Conservation (phyloP, 2,329 filamentous ascomycete genomes). For the Tolypocladium guangdongense region DNA sequence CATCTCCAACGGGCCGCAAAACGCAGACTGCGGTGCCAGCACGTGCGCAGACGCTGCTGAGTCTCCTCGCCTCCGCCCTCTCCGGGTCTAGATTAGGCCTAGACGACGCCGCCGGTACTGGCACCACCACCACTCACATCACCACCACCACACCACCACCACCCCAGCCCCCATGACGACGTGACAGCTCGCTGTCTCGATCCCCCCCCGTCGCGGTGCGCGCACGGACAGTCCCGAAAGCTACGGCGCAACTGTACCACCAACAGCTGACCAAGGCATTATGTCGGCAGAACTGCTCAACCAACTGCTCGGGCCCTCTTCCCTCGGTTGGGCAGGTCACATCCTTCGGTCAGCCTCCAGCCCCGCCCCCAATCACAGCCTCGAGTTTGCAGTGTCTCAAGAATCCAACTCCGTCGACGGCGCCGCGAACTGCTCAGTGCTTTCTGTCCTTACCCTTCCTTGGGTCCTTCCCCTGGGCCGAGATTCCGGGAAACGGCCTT, state of each 20-base stretch:
- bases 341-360: neutral
- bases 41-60: neutral
- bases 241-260: no score
- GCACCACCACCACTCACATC: no score
- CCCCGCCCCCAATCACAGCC: neutral
- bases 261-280: no score
- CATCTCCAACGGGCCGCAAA: neutral
- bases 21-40: neutral
- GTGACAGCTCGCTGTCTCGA: neutral
- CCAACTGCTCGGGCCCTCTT: no score
- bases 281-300: no score
- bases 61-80: neutral
- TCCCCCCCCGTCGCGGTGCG: no score
- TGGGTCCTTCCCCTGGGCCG: neutral
- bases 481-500: neutral
- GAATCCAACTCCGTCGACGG: neutral
- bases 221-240: no score
- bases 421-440: neutral
- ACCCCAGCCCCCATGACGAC: neutral
- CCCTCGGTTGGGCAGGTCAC: no score
- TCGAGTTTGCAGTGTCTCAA: neutral
- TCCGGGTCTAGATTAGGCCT: neutral
- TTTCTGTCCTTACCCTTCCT: neutral
- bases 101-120: neutral
- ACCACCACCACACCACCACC: no score